Conservation (phyloP, 345 rosid species). For the Eucalyptus victrix region DNA sequence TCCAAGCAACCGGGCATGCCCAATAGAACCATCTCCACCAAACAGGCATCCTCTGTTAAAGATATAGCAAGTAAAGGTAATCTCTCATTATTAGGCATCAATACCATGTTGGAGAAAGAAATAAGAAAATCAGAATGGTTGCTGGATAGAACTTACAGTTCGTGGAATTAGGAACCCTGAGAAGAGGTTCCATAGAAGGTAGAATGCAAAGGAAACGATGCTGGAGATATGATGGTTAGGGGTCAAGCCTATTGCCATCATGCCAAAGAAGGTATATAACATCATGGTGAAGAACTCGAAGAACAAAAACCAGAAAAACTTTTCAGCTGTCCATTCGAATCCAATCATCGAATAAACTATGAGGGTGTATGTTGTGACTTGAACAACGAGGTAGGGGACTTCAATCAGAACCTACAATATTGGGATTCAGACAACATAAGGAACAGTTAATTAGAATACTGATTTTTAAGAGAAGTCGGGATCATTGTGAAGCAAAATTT, state of each 20-base stretch:
- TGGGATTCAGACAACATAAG: background rate
- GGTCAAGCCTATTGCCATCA: slow-evolving; percentile 26
- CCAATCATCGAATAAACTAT: slow-evolving; percentile 32
- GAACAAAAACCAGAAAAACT: slow-evolving; percentile 38
- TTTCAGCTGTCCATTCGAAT: slow-evolving; percentile 21
- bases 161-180: slow-evolving; percentile 30
- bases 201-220: slow-evolving; percentile 16
- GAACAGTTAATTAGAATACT: background rate
- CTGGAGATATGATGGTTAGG: slow-evolving; percentile 26
- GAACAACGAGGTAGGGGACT: slow-evolving; percentile 16
- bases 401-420: slow-evolving; percentile 18
- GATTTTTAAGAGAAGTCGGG: background rate
- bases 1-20: slow-evolving; percentile 26
- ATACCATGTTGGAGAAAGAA: background rate
- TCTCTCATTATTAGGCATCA: background rate
- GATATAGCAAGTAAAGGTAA: background rate
- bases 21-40: slow-evolving; percentile 49
- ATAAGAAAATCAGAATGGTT: background rate
- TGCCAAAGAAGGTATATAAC: slow-evolving; percentile 35
- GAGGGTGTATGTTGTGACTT: slow-evolving; percentile 7
- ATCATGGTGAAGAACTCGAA: slow-evolving; percentile 31
- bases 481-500: background rate
- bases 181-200: slow-evolving; percentile 23
- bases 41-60: slow-evolving; percentile 23
- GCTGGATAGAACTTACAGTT: slow-evolving; percentile 5